phyloP scores from a whole-genome alignment of 2,329 filamentous ascomycete species.

The Neurospora sp. region DNA sequence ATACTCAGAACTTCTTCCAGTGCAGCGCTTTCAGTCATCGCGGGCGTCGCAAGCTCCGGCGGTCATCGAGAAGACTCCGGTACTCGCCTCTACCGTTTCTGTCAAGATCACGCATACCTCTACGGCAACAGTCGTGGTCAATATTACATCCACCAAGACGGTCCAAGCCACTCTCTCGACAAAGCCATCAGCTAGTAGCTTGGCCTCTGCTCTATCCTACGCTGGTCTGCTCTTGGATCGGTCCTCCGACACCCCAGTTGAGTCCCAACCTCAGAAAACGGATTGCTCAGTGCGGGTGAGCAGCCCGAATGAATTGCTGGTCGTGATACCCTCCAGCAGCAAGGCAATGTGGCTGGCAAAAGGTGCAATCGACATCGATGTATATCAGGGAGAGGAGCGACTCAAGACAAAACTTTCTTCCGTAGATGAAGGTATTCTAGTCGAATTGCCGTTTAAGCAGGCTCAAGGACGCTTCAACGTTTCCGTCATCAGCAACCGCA shows the following conservation, averaged over 20 bases:
- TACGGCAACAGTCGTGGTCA: conserved; percentile 26
- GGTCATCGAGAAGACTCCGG: conserved; percentile 2
- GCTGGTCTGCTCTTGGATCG: conserved; percentile 32
- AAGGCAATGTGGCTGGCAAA: conserved; percentile 46
- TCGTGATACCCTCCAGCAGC: conserved; percentile 40
- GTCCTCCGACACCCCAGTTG: conserved; percentile 24
- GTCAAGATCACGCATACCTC: conserved; percentile 14
- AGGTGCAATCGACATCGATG: conserved; percentile 45
- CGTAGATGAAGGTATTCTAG: conserved; percentile 40
- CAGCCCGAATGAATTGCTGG: conserved; percentile 40
- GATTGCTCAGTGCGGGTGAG: conserved; percentile 37
- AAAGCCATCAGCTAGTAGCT: conserved; percentile 11
- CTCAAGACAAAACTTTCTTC: conserved; percentile 39
- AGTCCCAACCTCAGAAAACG: conserved; percentile 19
- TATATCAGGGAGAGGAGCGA: conserved; percentile 36
- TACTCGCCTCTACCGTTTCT: not conserved
- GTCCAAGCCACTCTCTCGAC: conserved; percentile 20
- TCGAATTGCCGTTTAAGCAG: conserved; percentile 42
- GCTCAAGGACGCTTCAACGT: conserved; percentile 49
- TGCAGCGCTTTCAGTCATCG: not conserved
- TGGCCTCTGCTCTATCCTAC: conserved; percentile 25
- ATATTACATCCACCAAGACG: conserved; percentile 27
- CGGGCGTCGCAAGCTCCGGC: not conserved
- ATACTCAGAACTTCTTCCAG: not conserved
- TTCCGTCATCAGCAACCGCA: conserved; percentile 46